Base-by-base conservation (phyloP, 768 basidiomycete species). In the Agaricus bisporus region DNA sequence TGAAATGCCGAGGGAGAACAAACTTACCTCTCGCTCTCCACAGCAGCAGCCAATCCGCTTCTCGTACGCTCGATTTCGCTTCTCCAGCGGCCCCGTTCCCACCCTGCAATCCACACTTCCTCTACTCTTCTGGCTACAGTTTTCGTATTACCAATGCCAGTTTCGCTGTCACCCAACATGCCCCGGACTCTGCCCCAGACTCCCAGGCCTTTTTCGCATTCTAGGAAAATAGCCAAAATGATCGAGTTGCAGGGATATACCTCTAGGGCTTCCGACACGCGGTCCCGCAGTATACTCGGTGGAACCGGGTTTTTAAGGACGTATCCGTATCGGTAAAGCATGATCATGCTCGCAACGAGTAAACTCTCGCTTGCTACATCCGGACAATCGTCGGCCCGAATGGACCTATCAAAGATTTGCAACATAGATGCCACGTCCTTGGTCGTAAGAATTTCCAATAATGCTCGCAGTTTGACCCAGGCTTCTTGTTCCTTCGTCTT, bases 21-120 rank as follows among this genome's bases (percentile, higher is more conserved):
- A 61, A 67, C 79, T 58, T 60, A 88, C 89, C 90, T 76, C 55
- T 86, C 83, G 54, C 75, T 77, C 60, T 85, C 79, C 29, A 85
- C 73, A 9, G 87, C 87, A 8, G 73, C 72, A 32, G 73, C 69
- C 57, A 92, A 68, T 35, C 85, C 81, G 57, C 70, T 79, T 57
- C 90, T 69, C 35, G 82, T 85, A 52, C 89, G 76, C 66, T 92
- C 89, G 38, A 79, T 67, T 65, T 91, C 88, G 46, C 70, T 73
- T 45, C 74, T 70, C 88, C 89, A 91, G 36, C 82, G 73, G 1
- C 83, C 81, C 61, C 71, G 77, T 66, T 88, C 85, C 88, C 88
- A 90, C n/a, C 84, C 77, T 9, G 82, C 80, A 1, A 88, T 71
- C 89, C 90, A 92, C 0, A 89, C 79, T 59, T 92, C 88, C 57